Evolutionary conservation across 306 rosid species (phyloP), one percentile per base, ranked within the genome.

Genomic region (Cucumis melo): DNA sequence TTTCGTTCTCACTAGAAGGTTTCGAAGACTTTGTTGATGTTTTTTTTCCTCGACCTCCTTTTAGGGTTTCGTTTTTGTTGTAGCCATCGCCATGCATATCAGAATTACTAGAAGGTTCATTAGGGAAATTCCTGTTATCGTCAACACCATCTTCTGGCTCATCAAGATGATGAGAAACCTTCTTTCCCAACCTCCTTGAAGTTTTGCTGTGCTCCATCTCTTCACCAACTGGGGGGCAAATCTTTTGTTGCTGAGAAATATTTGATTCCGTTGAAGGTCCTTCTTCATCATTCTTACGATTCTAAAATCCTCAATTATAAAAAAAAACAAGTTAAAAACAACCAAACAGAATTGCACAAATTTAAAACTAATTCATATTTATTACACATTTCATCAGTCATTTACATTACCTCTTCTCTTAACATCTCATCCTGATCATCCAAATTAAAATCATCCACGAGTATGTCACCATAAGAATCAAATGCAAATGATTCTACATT

Each of bases 1-100:
- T 91, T 73, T 81, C 89, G 77, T 77, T 84, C 82, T 85, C 96
- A 76, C 84, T 54, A 54, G 41, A 82, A 80, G 89, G 59, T 82
- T 86, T 87, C 82, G 85, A 81, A 34, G 88, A 61, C 78, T 76
- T 88, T 66, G 75, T 83, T 39, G 82, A 68, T 68, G 80, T 78
- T 56, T 62, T 86, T 80, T 79, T 85, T 84, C 84, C 89, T 84
- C 60, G 75, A 73, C 42, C 24, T 68, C 78, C 84, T 77, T 74
- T 85, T 59, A 50, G 80, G 50, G 36, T 38, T 73, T 81, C 92
- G 20, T 86, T 87, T 71, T 80, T 80, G 51, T 79, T 81, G 68
- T 75, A 77, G 84, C 73, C 83, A 59, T 81, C 82, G 78, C 84
- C 90, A 79, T 77, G 86, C 44, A 61, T 50, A 29, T 77, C 73